Evolutionary conservation across 192 early-diverging fungal genomes (phyloP).

Genomic region (Gryganskiella cystojenkinii): DNA sequence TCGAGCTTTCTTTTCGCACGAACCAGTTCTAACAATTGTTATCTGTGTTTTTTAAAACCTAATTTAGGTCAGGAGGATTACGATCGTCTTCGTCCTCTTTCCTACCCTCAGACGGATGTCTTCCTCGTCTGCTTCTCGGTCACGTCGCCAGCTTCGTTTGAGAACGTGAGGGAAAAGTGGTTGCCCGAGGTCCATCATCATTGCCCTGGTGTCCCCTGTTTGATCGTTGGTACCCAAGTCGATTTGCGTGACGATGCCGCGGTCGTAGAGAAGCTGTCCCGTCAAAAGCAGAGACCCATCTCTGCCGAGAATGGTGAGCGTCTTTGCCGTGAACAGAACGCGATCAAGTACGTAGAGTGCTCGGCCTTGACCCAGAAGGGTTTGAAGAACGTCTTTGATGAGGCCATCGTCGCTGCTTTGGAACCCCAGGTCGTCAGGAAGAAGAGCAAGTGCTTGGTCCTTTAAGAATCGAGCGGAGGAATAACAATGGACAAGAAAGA

Average conservation of each 20-base stretch:
- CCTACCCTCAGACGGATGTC: slow-evolving; percentile 96
- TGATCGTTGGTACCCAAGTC: slow-evolving; percentile 92
- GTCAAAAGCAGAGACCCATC: slow-evolving; percentile 88
- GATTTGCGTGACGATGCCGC: slow-evolving; percentile 91
- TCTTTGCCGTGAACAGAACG: slow-evolving; percentile 83
- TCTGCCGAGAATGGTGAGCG: slow-evolving; percentile 82
- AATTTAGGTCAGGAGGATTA: slow-evolving; percentile 92
- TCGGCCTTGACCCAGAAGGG: slow-evolving; percentile 92
- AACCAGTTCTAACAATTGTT: not conserved
- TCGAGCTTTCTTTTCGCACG: not conserved
- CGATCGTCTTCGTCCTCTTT: slow-evolving; percentile 91
- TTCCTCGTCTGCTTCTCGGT: slow-evolving; percentile 96
- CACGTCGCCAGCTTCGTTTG: slow-evolving; percentile 90
- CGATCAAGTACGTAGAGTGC: slow-evolving; percentile 95
- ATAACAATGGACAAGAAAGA: not conserved
- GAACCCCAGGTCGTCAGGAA: slow-evolving; percentile 87
- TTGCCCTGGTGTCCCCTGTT: slow-evolving; percentile 94
- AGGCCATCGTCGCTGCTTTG: slow-evolving; percentile 96
- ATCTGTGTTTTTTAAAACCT: not conserved
- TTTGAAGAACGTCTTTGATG: slow-evolving; percentile 96
- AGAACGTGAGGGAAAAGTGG: slow-evolving; percentile 98
- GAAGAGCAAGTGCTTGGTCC: slow-evolving; percentile 82
- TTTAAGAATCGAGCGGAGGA: slow-evolving; percentile 61
- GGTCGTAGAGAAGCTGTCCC: slow-evolving; percentile 80
- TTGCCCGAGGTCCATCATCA: slow-evolving; percentile 96